Base-by-base conservation (phyloP, 1,284 basidiomycete genomes). In the Pulchroboletus neoregius region DNA sequence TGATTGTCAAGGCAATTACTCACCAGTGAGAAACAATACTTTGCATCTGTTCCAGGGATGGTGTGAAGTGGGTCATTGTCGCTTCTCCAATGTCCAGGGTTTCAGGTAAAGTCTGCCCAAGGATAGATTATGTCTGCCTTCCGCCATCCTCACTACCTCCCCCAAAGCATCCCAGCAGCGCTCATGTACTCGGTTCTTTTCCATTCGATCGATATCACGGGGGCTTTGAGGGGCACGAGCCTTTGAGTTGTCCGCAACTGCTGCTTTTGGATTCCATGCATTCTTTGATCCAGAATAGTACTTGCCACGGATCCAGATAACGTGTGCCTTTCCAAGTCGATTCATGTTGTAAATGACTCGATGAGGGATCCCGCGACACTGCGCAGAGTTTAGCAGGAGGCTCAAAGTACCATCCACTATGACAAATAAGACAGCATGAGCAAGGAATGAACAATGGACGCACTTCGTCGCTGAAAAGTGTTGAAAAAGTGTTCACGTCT, bases 331-430 rank as follows among this genome's bases (percentile, higher is more conserved):
- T 28, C 55, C 40, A 61, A 84, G 59, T 37, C 65, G 58, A 11
- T 58, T 64, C 16, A 85, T 60, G 54, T 84, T 84, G 12, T 71
- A 71, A 5, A 78, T 78, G 5, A 79, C 50, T 44, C 66, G 64
- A 56, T 84, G 80, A n/a, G 82, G 62, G n/a, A 83, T 62, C 16
- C 84, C 84, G 15, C 81, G 75, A 34, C 75, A 74, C 39, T 68
- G 66, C 1, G 76, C 73, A 11, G 84, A 80, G 30, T 70, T 76
- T 58, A 77, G 72, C 31, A 84, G 58, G 8, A 86, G 53, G 35
- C 68, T 62, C 34, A 85, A 67, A 0, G 80, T 82, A 48, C 71
- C 71, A 55, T 84, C 81, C 63, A 79, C 84, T 71, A 26, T 28
- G 12, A 27, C n/a, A 46, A n/a, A 51, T 52, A 42, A 54, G 46